These are phyloP conservation scores for Apiotrichum sp. DNA, from an alignment of 1,284 basidiomycete species.

Conservation along the genomic window DNA sequence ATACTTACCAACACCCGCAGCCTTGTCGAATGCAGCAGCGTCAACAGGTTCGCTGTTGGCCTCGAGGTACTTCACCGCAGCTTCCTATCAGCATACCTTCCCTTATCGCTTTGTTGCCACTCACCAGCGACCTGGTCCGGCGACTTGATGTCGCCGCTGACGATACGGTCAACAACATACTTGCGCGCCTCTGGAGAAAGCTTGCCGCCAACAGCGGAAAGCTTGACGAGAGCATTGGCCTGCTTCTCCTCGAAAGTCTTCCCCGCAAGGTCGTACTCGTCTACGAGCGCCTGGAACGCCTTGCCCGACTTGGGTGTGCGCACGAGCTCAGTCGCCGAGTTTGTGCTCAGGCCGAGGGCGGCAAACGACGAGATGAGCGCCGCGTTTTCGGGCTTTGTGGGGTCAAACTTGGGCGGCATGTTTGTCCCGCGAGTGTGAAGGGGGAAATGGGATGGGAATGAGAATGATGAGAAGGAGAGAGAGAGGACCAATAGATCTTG, in stretches of 20 bases:
- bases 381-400: slow-evolving; percentile 49
- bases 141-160: slow-evolving; percentile 66
- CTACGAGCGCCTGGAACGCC: slow-evolving; percentile 66
- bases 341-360: slow-evolving; percentile 67
- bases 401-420: slow-evolving; percentile 53
- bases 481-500: neutral
- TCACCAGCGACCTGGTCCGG: slow-evolving; percentile 82
- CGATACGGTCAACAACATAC: slow-evolving; percentile 64
- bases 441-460: neutral
- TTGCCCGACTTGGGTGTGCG: slow-evolving; percentile 70
- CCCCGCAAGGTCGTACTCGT: slow-evolving; percentile 54
- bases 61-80: slow-evolving; percentile 72
- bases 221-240: slow-evolving; percentile 64
- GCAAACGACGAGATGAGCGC: slow-evolving; percentile 64
- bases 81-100: slow-evolving; percentile 46
- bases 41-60: slow-evolving; percentile 59
- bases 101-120: slow-evolving; percentile 24
- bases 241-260: slow-evolving; percentile 68
- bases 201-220: slow-evolving; percentile 63
- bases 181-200: slow-evolving; percentile 56
- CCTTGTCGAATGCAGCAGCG: slow-evolving; percentile 66
- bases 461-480: neutral
- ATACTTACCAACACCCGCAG: slow-evolving; percentile 79
- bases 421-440: neutral
- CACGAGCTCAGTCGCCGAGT: slow-evolving; percentile 75